Evolutionary conservation across 2,329 filamentous ascomycete genomes (phyloP), one percentile per base, ranked within the genome.

Genomic region (Sporothrix curviconia): DNA sequence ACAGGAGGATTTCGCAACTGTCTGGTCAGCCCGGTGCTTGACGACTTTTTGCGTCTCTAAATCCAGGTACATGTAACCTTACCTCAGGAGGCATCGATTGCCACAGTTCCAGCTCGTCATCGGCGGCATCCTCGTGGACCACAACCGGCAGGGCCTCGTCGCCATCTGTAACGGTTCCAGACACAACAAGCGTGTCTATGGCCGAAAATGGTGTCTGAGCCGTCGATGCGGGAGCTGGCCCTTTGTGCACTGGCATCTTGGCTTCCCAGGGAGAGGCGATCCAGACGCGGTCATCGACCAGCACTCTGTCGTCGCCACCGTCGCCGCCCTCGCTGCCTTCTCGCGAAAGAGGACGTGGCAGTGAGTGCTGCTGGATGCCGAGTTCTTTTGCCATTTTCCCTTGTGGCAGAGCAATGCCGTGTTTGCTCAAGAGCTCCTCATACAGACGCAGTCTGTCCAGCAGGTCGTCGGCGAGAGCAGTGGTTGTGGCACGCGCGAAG

Each of bases 381-480:
- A 49, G 17, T 3, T 49, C 46, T 7, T 49, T 36, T 36, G n/a
- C n/a, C n/a, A n/a, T n/a, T n/a, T n/a, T n/a, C n/a, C n/a, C n/a
- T n/a, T 49, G 30, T 9, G 46, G n/a, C 5, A 36, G 7, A 17
- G 66, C 63, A 15, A 71, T 55, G 0, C 62, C 60, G 34, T 67
- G 60, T 37, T 66, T 63, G 15, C 59, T 59, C 62, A 71, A 65
- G 28, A 71, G 40, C 0, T 64, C 59, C 30, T 71, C 69, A 51
- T 69, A 70, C 0, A 50, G 40, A 1, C 62, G 59, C 3, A 70
- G 24, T 6, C 65, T 63, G 1, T 47, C 53, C 0, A 66, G 34
- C 1, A 70, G 36, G 12, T 68, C 66, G 1, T 71, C 64, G 2
- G 68, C 66, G 1, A 62, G 62, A 4, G 68, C 66, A 1, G 63